These are phyloP conservation scores for Sisymbrium altissimum DNA, from an alignment of 345 rosid genomes.

Conservation along the genomic window DNA sequence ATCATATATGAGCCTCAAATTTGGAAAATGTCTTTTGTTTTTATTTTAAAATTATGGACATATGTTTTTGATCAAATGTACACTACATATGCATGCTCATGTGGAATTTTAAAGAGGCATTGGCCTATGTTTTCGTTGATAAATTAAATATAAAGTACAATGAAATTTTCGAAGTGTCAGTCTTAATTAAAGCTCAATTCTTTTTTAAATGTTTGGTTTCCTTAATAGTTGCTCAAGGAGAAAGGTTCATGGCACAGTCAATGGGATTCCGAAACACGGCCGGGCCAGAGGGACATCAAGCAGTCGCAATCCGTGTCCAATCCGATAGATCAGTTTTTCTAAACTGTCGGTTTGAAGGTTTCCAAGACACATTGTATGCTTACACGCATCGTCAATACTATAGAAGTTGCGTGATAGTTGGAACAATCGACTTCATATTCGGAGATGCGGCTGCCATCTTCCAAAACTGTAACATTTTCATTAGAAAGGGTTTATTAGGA, in stretches of 20 bases:
- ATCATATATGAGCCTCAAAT: background rate
- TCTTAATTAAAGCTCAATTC: background rate
- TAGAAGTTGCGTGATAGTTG: background rate
- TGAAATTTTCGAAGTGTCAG: background rate
- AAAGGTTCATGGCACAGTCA: slow-evolving; percentile 63
- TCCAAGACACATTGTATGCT: background rate
- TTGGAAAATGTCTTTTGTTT: no score
- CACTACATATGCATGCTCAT: background rate
- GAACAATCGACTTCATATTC: background rate
- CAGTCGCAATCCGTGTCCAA: slow-evolving; percentile 65
- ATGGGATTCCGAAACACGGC: slow-evolving; percentile 88
- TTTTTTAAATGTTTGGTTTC: background rate
- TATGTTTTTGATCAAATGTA: no score
- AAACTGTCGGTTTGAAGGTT: slow-evolving; percentile 75
- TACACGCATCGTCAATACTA: background rate
- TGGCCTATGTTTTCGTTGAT: background rate
- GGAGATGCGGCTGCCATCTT: background rate
- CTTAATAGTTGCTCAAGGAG: slow-evolving; percentile 49
- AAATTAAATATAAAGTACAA: background rate
- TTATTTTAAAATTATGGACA: no score
- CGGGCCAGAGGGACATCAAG: slow-evolving; percentile 65
- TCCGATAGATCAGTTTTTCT: slow-evolving; percentile 57
- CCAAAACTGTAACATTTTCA: background rate
- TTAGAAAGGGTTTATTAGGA: background rate
- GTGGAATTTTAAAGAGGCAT: no score